Base-by-base conservation (phyloP, 371 early-diverging fungal genomes). In the Saksenaea oblongispora region DNA sequence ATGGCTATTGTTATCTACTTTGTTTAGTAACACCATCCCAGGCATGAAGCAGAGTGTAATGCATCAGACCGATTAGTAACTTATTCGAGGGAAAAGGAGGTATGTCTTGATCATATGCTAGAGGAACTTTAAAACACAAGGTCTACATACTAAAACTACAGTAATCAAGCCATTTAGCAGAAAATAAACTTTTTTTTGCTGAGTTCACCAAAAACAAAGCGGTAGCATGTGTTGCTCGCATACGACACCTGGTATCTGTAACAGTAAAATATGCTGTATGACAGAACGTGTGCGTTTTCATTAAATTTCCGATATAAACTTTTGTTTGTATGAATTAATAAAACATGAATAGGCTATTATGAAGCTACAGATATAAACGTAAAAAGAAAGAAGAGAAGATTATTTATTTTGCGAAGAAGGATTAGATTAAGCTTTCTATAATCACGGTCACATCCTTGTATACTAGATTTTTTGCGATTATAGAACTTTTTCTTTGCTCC, bases 131-230 rank as follows among this genome's bases (percentile, higher is more conserved):
- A 47, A 47, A 41, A 47, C 31, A 47, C 51, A 22, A 22, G 22
- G 51, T 22, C n/a, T 47, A 47, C 51, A 22, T 31, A 47, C 51
- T 47, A 18, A 47, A 47, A 47, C 10, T 47, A 22, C 51, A 47
- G 51, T 47, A 22, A 47, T 47, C 22, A 47, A 47, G 24, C 51
- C 22, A 22, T 47, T 47, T 22, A 47, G 22, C 51, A 10, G 51
- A 22, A 22, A 47, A 47, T 47, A 47, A 47, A 47, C 51, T 47
- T 47, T 47, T n/a, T 47, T 47, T 47, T 47, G 18, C 51, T 47
- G 18, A 22, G 22, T 22, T 47, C 51, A 47, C 51, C 51, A 47
- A 47, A 47, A 47, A 47, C 51, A 47, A 47, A 18, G 22, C 22
- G 22, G 17, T 47, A 47, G 51, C 51, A 47, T 47, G 51, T 47